A percentile compares a stretch with the other conserved stretches of the same genome.
Evolutionary conservation across 768 basidiomycete species (phyloP).

Genomic region (Xanthoconium stramineum): DNA sequence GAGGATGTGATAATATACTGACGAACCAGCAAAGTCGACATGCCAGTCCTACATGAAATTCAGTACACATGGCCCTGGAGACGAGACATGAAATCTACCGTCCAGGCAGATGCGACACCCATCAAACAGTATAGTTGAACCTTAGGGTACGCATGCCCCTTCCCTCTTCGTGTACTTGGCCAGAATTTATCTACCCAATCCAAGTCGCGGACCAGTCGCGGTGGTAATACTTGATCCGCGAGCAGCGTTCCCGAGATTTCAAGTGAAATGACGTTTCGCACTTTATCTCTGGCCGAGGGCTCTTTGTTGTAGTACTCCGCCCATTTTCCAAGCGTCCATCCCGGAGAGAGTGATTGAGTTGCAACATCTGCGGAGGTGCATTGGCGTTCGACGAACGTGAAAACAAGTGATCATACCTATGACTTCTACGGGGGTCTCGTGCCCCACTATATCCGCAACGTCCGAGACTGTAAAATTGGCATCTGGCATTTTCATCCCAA

Average conservation of each 20-base stretch:
- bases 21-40: conserved; percentile 95
- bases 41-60: conserved; percentile 81
- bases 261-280: conserved; percentile 92
- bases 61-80: neutral
- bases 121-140: conserved; percentile 97
- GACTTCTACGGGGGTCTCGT: conserved; percentile 79
- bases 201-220: conserved; percentile 78
- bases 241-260: conserved; percentile 88
- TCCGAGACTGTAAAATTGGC: conserved; percentile 70
- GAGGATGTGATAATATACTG: conserved; percentile 96
- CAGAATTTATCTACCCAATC: conserved; percentile 98
- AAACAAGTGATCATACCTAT: conserved; percentile 57
- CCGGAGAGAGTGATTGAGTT: conserved; percentile 77
- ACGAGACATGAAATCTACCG: conserved; percentile 50
- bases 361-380: conserved; percentile 62
- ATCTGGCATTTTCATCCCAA: conserved; percentile 90
- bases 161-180: conserved; percentile 75
- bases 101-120: conserved; percentile 93
- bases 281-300: conserved; percentile 70
- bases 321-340: conserved; percentile 92
- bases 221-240: conserved; percentile 76
- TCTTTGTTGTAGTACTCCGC: conserved; percentile 78
- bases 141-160: conserved; percentile 79
- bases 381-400: conserved; percentile 3
- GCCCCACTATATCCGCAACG: conserved; percentile 77